phyloP scores from a whole-genome alignment of 1,139 yeast species.

The Magnusiomyces suaveolens region DNA sequence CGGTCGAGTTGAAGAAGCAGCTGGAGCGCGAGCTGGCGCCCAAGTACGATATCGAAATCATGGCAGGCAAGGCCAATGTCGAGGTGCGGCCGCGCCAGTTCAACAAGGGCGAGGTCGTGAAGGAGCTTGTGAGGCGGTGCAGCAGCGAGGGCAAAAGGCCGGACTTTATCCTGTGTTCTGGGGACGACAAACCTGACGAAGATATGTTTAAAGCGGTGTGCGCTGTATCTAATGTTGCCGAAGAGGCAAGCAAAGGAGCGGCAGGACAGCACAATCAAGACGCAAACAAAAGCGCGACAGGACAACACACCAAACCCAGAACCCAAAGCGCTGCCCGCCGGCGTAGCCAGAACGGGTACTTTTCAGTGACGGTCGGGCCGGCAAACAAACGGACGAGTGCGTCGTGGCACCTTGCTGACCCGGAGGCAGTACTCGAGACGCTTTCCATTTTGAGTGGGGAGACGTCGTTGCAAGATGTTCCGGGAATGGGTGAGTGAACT shows the following conservation, averaged over 20 bases:
- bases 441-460: conserved; percentile 70
- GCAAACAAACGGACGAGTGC: conserved; percentile 86
- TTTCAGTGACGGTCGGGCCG: conserved; percentile 91
- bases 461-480: conserved; percentile 37
- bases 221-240: conserved; percentile 23
- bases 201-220: conserved; percentile 81
- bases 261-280: too few relatives aligned
- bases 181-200: conserved; percentile 95
- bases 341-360: conserved; percentile 23
- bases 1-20: conserved; percentile 59
- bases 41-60: conserved; percentile 83
- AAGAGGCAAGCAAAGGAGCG: too few relatives aligned
- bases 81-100: conserved; percentile 92
- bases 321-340: background rate
- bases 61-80: conserved; percentile 92
- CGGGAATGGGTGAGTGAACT: background rate
- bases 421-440: conserved; percentile 76
- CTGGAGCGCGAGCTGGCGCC: conserved; percentile 50
- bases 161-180: conserved; percentile 79
- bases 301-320: background rate
- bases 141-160: conserved; percentile 32
- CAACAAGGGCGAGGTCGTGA: conserved; percentile 94
- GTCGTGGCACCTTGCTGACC: conserved; percentile 77
- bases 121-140: conserved; percentile 43
- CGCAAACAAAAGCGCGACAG: too few relatives aligned